Evolutionary conservation across 2,329 filamentous ascomycete species (phyloP), one percentile per base, ranked within the genome.

Genomic region (Scorias spongiosa): DNA sequence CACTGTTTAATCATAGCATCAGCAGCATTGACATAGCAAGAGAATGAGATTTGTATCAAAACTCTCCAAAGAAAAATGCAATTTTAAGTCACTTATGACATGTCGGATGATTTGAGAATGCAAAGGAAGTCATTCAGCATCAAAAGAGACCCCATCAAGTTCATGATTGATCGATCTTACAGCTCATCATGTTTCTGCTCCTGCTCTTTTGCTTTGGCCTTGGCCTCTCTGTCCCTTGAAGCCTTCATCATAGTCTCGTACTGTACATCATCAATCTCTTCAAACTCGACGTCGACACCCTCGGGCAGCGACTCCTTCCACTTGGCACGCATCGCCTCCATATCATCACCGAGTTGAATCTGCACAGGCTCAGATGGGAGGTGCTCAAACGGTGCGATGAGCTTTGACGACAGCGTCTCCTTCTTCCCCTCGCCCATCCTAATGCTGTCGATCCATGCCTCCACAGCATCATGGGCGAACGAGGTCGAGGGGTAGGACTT

Each of bases 401-500:
- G 34, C 10, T 48, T 45, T 17, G 40, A 9, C 32, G 18, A 30
- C 39, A 40, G 30, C 15, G 39, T n/a, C n/a, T 18, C 39, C n/a
- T 39, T 71, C 89, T 95, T 46, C 74, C 66, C 2, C 58, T 96
- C 89, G 42, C 88, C 85, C 70, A 98, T 74, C 32, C 86, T 80
- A 49, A 96, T 86, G n/a, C 76, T 73, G 57, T 98, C 91, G 46
- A 98, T 76, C 86, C 89, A 98, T 48, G 69, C 67, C 66, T 94
- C 85, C 28, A 98, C 67, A 20, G 72, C 74, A 43, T 74, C 68
- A 6, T 50, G 46, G 18, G 70, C 58, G 44, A 74, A 75, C 39
- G 78, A 78, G 12, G 64, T 60, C 8, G 64, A 17, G 11, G 38
- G 38, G 60, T 84, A 91, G 46, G 74, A 75, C 55, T 82, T 81